Percentiles rank a stretch among this genome's conserved stretches.
Evolutionary conservation across 1,284 basidiomycete species (phyloP).

Genomic region (Apiotrichum gracile): DNA sequence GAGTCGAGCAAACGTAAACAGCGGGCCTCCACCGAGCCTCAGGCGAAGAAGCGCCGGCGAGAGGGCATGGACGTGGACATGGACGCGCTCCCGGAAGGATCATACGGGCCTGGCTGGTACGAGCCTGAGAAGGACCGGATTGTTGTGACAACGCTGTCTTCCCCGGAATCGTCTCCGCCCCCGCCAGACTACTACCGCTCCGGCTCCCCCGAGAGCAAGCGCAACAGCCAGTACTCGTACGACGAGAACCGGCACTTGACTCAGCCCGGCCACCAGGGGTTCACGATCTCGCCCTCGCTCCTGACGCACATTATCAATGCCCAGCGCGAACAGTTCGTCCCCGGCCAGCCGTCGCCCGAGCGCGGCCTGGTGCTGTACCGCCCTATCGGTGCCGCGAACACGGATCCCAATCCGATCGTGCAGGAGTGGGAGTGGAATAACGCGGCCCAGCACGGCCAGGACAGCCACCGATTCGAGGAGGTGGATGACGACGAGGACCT

Average conservation of each 20-base stretch:
- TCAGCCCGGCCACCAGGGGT: slow-evolving; percentile 39
- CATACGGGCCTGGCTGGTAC: slow-evolving; percentile 25
- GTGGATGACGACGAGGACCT: slow-evolving; percentile 15
- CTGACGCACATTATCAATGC: slow-evolving; percentile 40
- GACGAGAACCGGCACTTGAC: slow-evolving; percentile 20
- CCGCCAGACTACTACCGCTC: slow-evolving; percentile 10
- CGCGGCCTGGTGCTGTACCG: slow-evolving; percentile 35
- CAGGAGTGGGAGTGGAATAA: slow-evolving; percentile 6
- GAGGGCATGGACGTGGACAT: slow-evolving; percentile 24
- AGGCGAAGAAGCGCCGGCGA: background rate
- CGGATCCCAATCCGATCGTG: slow-evolving; percentile 6
- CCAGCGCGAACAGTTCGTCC: slow-evolving; percentile 21
- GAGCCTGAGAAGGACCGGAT: slow-evolving; percentile 45
- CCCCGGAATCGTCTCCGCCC: slow-evolving; percentile 21
- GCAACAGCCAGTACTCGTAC: slow-evolving; percentile 7
- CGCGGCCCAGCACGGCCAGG: background rate
- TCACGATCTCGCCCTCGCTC: slow-evolving; percentile 41
- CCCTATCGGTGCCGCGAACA: slow-evolving; percentile 22
- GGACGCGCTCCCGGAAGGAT: slow-evolving; percentile 2
- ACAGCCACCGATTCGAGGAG: slow-evolving; percentile 8
- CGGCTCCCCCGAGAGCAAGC: background rate
- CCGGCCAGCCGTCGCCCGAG: slow-evolving; percentile 5
- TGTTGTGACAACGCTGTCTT: slow-evolving; percentile 34
- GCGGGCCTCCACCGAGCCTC: background rate
- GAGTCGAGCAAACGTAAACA: slow-evolving; percentile 15